Percentiles rank a stretch among this genome's conserved stretches.
Conservation (phyloP, 1,139 yeast species). For the Wickerhamiella pararugosa region DNA sequence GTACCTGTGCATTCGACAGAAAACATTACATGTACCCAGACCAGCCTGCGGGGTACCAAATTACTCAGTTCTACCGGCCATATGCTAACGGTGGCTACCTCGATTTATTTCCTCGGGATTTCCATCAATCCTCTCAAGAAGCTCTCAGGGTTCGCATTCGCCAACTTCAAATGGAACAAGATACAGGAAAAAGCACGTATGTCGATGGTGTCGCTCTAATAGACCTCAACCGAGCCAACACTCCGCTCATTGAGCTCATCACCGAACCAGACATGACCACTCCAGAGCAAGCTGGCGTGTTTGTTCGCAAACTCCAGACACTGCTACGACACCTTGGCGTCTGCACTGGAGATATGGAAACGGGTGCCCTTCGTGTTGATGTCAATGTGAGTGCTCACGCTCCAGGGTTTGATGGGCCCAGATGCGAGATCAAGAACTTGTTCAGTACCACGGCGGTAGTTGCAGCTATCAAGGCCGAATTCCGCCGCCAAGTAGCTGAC, state of each 20-base stretch:
- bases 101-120: constrained; percentile 39
- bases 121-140: constrained; percentile 28
- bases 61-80: constrained; percentile 80
- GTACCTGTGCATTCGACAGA: constrained; percentile 60
- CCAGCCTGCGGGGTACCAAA: constrained; percentile 92
- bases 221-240: constrained; percentile 73
- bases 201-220: constrained; percentile 31
- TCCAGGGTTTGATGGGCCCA: constrained; percentile 32
- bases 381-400: constrained; percentile 60
- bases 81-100: constrained; percentile 55
- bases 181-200: constrained; percentile 74
- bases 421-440: constrained; percentile 82
- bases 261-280: constrained; percentile 75
- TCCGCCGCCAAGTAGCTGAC: constrained; percentile 43
- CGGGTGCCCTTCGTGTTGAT: constrained; percentile 91
- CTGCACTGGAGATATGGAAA: constrained; percentile 81
- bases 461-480: constrained; percentile 66
- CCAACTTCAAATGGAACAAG: constrained; percentile 85
- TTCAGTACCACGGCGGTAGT: constrained; percentile 72
- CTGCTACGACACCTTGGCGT: constrained; percentile 53
- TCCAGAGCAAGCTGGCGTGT: constrained; percentile 56
- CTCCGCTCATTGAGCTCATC: constrained; percentile 80
- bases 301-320: constrained; percentile 66
- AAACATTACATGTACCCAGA: constrained; percentile 95
- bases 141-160: constrained; percentile 30